Evolutionary conservation across 169 alveolate species (phyloP).

Genomic region (Cryptosporidium xiaoi): DNA sequence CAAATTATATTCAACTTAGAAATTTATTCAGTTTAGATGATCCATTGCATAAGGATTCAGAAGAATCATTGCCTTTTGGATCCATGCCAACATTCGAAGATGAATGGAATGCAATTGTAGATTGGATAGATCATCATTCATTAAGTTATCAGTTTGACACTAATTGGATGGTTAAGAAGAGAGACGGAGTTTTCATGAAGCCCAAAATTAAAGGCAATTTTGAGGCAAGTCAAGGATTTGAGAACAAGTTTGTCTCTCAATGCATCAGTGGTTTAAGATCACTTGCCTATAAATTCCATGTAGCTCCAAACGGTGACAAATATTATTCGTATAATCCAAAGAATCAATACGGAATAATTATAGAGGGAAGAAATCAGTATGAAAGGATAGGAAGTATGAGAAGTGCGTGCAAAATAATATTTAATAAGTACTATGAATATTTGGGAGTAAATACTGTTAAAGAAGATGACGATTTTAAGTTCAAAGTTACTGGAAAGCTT

Average conservation of each 20-base stretch:
- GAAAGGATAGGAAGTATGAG: slow-evolving; percentile 1
- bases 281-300: slow-evolving; percentile 21
- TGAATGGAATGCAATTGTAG: slow-evolving; percentile 56
- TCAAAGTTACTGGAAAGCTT: slow-evolving; percentile 4
- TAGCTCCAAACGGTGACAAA: slow-evolving; percentile 66
- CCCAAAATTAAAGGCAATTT: slow-evolving; percentile 1
- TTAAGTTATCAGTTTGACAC: background rate
- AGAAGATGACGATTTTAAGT: slow-evolving; percentile 3
- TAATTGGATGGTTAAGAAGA: slow-evolving; percentile 32
- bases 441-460: slow-evolving; percentile 20
- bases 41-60: background rate
- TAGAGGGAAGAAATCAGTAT: slow-evolving; percentile 47
- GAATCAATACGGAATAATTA: slow-evolving; percentile 23
- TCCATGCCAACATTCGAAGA: slow-evolving; percentile 29
- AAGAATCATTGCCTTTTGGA: slow-evolving; percentile 41
- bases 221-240: slow-evolving; percentile 43
- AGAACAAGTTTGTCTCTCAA: slow-evolving; percentile 7
- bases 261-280: slow-evolving; percentile 13
- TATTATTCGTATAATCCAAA: slow-evolving; percentile 25
- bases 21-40: background rate
- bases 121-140: slow-evolving; percentile 14
- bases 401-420: slow-evolving; percentile 24
- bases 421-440: slow-evolving; percentile 30
- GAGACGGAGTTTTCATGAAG: background rate
- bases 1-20: slow-evolving; percentile 2